Base-by-base conservation (phyloP, 192 early-diverging fungal species). In the Coemansia sp. region DNA sequence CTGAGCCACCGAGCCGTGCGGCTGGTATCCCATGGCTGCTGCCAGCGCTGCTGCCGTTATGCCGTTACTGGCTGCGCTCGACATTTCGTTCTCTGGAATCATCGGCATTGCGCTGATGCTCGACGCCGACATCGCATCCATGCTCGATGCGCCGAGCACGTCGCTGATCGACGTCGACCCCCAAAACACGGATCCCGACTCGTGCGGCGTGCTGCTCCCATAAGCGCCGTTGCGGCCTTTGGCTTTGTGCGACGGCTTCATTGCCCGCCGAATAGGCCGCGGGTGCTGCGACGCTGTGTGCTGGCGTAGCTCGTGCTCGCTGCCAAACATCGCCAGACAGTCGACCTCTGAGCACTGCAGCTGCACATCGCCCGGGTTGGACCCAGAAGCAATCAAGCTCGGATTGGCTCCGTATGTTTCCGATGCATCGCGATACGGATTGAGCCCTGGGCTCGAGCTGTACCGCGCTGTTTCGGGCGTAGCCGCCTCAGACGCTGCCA, bases 301-400 rank as follows among this genome's bases (percentile, higher is more conserved):
- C 35, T 75, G 58, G 21, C 69, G 64, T 60, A 81, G 57, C 59
- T 72, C 69, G 5, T 47, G 63, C 55, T 75, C 73, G 43, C 23
- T 64, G 21, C 23, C 48, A 52, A 81, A 75, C 0, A 24, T 47
- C 0, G 70, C 66, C 48, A 75, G 52, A 25, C 78, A 81, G 19
- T 72, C 78, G 5, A 72, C 78, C 51, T 81, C 78, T 0, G 60
- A 9, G 60, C 78, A 81, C 59, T 75, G 77, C 48, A 80, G 47
- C 35, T 6, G 54, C 9, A 4, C 22, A 17, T 15, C 38, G 4
- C 27, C 27, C 10, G 37, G 7, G 10, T 10, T 10, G 37, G 10
- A 5, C 7, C 37, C 37, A 5, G 37, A 10, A 38, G 10, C 37
- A 38, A 10, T 8, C 10, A 10, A 10, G 37, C 41, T n/a, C 14